phyloP scores from a whole-genome alignment of 805 yeast species.

The Saccharomycopsis fermentans region DNA sequence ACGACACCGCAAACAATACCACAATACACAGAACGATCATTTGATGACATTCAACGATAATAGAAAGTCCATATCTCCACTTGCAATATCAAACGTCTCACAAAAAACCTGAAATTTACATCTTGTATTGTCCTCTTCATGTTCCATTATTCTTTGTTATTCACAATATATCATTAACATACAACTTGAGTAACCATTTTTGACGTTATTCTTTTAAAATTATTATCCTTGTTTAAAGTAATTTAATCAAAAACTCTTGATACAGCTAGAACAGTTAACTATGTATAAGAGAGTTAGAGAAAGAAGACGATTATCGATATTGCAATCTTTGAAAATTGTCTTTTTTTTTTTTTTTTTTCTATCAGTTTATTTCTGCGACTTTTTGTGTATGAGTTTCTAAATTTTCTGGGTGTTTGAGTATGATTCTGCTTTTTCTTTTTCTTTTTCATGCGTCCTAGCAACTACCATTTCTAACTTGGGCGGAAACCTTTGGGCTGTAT shows the following conservation, averaged over 20 bases:
- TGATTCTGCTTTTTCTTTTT: not conserved
- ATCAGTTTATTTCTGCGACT: not conserved
- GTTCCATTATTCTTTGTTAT: not conserved
- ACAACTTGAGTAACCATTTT: constrained; percentile 19
- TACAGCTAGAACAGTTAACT: not conserved
- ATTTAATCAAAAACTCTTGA: not conserved
- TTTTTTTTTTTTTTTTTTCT: not conserved
- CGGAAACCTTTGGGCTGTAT: not conserved
- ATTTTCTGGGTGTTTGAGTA: not conserved
- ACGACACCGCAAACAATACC: too few species aligned
- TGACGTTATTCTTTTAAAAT: constrained; percentile 5
- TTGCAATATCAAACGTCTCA: too few species aligned
- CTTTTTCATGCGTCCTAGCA: not conserved
- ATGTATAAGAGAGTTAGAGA: not conserved
- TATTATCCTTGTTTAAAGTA: not conserved
- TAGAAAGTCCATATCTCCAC: too few species aligned
- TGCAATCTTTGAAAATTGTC: not conserved
- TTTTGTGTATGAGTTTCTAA: not conserved
- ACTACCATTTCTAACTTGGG: not conserved
- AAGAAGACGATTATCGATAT: not conserved
- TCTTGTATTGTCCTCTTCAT: not conserved
- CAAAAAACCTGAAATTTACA: too few species aligned
- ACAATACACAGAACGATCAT: too few species aligned
- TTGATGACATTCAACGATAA: too few species aligned
- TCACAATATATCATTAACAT: constrained; percentile 1